Evolutionary conservation across 208 protist genomes (phyloP), one percentile per base, ranked within the genome.

Genomic region (Lotmaria passim): DNA sequence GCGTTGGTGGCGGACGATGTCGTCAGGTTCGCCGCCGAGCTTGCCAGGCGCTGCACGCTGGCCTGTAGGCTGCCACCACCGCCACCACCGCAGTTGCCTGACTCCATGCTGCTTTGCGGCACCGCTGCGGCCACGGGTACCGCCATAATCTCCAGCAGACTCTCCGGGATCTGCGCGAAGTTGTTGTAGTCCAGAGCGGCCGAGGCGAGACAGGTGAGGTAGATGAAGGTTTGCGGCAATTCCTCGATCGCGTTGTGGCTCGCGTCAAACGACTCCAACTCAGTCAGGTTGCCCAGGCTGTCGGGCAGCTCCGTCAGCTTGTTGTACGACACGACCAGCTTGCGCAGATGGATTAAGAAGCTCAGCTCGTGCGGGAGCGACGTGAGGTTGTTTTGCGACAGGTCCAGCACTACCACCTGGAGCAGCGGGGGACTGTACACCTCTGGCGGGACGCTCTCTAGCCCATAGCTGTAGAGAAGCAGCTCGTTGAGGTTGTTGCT

Each of bases 141-240:
- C 26, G 70, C 53, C 21, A 74, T 38, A 44, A 96, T 86, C 48
- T 95, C 79, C 4, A 91, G 65, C n/a, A 95, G 44, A 43, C 70
- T 75, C n/a, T 71, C 51, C 12, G 92, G 92, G 8, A 97, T 83
- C n/a, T 69, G 67, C 7, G 60, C 44, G 62, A 88, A 97, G 53
- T 86, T 76, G 76, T 97, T 97, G 79, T 92, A 97, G 66, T 97
- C 92, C 39, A 94, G 76, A 28, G 80, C 71, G 31, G 88, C 73
- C 0, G 80, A 89, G 52, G 70, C 48, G 39, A 95, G 75, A 19
- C 59, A 66, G 21, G 51, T 71, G 28, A 93, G 71, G 47, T 85
- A 91, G 67, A 84, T 67, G 68, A 97, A 94, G 4, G 82, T 87
- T 28, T 72, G 61, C 50, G 92, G 92, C 36, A 97, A 76, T 7